A percentile compares a stretch with the other conserved stretches of the same genome.
Conservation (phyloP, 202 grass and related monocot species). For the Bolboschoenoplectus hybrid region DNA sequence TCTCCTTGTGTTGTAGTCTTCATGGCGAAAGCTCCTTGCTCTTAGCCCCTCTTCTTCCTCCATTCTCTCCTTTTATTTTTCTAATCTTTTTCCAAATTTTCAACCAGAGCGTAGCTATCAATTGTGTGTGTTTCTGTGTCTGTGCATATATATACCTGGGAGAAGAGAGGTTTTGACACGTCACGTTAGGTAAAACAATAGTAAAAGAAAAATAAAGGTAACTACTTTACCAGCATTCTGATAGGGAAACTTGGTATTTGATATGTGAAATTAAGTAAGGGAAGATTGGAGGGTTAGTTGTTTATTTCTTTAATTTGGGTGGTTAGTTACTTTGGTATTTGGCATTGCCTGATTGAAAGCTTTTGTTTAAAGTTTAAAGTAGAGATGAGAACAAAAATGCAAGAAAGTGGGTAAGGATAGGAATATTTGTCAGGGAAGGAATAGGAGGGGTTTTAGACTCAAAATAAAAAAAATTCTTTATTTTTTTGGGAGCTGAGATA, state of each 20-base stretch:
- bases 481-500: too few relatives aligned
- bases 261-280: conserved; percentile 21
- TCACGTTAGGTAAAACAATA: conserved; percentile 23
- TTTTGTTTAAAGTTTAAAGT: conserved; percentile 24
- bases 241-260: conserved; percentile 19
- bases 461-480: conserved; percentile 3
- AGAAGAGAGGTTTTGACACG: conserved; percentile 34
- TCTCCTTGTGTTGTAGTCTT: conserved; percentile 80
- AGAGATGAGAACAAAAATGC: neutral
- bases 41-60: conserved; percentile 42
- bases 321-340: conserved; percentile 29
- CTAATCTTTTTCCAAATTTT: neutral
- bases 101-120: neutral
- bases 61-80: conserved; percentile 28
- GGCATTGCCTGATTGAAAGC: conserved; percentile 18
- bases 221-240: conserved; percentile 23
- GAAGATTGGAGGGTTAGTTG: neutral
- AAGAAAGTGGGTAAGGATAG: conserved; percentile 22
- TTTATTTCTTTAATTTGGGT: neutral
- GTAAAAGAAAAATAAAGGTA: conserved; percentile 25
- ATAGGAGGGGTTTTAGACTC: neutral
- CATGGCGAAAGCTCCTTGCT: conserved; percentile 76
- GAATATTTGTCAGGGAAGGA: conserved; percentile 28
- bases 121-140: neutral
- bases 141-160: neutral